These are phyloP conservation scores for Bacidia gigantensis DNA, from an alignment of 495 filamentous ascomycete species.

Conservation along the genomic window DNA sequence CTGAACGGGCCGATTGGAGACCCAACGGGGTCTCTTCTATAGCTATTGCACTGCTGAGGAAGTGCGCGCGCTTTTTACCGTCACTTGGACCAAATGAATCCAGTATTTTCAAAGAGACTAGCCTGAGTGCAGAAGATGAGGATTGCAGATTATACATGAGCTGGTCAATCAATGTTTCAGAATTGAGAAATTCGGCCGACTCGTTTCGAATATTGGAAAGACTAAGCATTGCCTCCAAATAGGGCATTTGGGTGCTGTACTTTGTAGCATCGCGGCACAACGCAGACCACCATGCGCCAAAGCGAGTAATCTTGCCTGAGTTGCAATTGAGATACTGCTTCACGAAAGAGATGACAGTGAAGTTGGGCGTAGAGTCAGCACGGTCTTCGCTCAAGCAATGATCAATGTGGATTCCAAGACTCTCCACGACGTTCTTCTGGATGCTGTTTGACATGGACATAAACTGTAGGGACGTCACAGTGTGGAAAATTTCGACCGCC, in stretches of 20 bases:
- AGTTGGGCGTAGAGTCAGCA: too few relatives aligned
- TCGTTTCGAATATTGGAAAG: slow-evolving; percentile 41
- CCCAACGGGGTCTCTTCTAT: slow-evolving; percentile 67
- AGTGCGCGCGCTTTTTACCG: slow-evolving; percentile 14
- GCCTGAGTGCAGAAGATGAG: slow-evolving; percentile 55
- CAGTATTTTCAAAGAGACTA: slow-evolving; percentile 57
- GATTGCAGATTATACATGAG: slow-evolving; percentile 59
- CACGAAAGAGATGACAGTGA: too few relatives aligned
- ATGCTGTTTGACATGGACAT: slow-evolving; percentile 20
- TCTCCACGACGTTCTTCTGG: slow-evolving; percentile 5
- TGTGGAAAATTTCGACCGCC: slow-evolving; percentile 27
- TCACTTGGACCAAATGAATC: neutral
- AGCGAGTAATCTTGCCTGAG: neutral
- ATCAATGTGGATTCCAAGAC: slow-evolving; percentile 7
- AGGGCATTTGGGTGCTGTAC: slow-evolving; percentile 47
- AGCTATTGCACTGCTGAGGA: slow-evolving; percentile 41
- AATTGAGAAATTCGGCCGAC: slow-evolving; percentile 25
- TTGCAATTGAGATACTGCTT: neutral
- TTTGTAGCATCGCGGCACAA: slow-evolving; percentile 45
- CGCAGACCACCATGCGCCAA: slow-evolving; percentile 27
- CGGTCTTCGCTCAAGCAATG: slow-evolving; percentile 4
- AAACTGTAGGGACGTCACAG: slow-evolving; percentile 28
- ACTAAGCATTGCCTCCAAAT: slow-evolving; percentile 49
- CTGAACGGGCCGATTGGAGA: slow-evolving; percentile 55
- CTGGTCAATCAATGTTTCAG: slow-evolving; percentile 41